Percentiles rank a stretch among this genome's conserved stretches.
Conservation (phyloP, 805 yeast species). For the Pichia scutulata region DNA sequence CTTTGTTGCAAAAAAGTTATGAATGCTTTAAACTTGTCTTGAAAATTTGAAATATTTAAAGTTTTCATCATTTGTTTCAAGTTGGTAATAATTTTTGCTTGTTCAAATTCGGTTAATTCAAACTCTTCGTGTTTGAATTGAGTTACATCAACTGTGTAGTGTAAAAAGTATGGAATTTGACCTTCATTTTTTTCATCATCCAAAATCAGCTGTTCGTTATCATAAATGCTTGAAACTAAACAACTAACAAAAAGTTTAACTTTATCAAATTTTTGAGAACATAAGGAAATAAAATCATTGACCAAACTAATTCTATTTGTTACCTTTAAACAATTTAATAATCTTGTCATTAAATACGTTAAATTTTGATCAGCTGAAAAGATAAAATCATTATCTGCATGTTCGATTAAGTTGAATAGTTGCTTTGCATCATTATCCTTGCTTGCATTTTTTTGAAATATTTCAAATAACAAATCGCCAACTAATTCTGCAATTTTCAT, state of each 20-base stretch:
- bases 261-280: conserved; percentile 2
- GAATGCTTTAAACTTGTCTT: neutral
- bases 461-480: neutral
- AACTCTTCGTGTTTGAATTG: neutral
- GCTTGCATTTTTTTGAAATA: neutral
- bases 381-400: conserved; percentile 8
- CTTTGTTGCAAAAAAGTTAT: neutral
- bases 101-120: neutral
- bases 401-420: conserved; percentile 10
- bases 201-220: neutral
- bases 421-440: neutral
- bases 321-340: neutral
- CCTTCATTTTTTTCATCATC: neutral
- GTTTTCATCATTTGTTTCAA: neutral
- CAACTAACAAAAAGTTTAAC: conserved; percentile 3
- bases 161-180: conserved; percentile 4
- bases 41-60: neutral
- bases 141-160: conserved; percentile 2
- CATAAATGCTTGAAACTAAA: conserved; percentile 6
- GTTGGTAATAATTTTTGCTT: neutral
- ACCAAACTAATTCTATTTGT: conserved; percentile 1
- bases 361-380: neutral
- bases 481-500: neutral
- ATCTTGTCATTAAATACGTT: neutral
- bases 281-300: conserved; percentile 3